These are phyloP conservation scores for Endotrypanum monterogeii DNA, from an alignment of 208 protist genomes.

Conservation along the genomic window DNA sequence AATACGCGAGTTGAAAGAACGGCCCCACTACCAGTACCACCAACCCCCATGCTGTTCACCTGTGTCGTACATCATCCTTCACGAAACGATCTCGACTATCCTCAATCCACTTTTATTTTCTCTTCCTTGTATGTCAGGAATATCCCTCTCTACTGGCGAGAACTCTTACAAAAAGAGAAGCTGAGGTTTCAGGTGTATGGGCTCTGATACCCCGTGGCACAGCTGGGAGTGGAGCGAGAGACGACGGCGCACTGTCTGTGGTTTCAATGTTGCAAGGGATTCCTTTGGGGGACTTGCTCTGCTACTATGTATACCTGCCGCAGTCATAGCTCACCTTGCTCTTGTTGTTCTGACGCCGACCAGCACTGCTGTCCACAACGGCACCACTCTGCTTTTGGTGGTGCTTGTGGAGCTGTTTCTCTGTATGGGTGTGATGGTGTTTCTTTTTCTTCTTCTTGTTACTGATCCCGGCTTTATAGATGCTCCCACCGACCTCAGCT, in stretches of 20 bases:
- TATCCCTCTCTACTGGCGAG: background rate
- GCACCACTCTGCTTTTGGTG: conserved; percentile 2
- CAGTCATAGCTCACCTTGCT: conserved; percentile 16
- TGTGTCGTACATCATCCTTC: too few species aligned
- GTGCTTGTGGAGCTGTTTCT: conserved; percentile 19
- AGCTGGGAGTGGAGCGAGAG: background rate
- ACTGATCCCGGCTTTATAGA: conserved; percentile 55
- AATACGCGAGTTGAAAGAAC: too few species aligned
- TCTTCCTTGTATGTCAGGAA: background rate
- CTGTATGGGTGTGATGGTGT: background rate
- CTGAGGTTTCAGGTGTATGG: background rate
- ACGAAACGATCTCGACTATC: background rate
- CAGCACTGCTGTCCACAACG: background rate
- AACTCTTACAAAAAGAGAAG: background rate
- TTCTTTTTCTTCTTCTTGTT: conserved; percentile 34
- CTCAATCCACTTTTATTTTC: background rate
- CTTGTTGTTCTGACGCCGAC: conserved; percentile 13
- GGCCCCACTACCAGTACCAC: too few species aligned
- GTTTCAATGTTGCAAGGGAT: conserved; percentile 34
- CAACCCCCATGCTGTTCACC: background rate
- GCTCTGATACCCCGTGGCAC: background rate
- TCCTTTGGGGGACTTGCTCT: conserved; percentile 27
- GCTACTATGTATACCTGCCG: conserved; percentile 23
- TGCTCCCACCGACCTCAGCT: conserved; percentile 21
- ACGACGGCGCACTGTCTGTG: conserved; percentile 8